A percentile compares a stretch with the other conserved stretches of the same genome.
phyloP scores from a whole-genome alignment of 2,329 filamentous ascomycete genomes.

The Monosporascus sp. region DNA sequence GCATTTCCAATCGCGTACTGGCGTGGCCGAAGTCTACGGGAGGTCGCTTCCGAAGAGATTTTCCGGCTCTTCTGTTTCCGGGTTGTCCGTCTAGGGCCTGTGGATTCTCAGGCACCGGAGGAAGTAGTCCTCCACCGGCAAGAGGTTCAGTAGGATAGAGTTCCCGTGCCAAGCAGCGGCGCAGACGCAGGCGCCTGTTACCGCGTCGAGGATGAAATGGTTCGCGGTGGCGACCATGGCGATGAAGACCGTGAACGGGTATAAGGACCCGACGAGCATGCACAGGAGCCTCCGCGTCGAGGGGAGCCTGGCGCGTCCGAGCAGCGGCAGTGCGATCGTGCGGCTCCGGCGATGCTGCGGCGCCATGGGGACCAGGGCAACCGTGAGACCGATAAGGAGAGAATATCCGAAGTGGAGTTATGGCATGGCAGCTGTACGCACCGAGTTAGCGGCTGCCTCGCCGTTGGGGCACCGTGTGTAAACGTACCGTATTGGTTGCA shows the following conservation, averaged over 20 bases:
- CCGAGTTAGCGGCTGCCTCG: background rate
- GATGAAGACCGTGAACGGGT: constrained; percentile 59
- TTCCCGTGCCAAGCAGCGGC: constrained; percentile 56
- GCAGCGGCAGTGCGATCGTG: constrained; percentile 16
- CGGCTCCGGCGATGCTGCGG: constrained; percentile 46
- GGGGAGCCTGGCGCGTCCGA: constrained; percentile 1
- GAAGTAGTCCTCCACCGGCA: constrained; percentile 64
- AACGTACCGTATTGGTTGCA: constrained; percentile 67
- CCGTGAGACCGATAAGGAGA: constrained; percentile 65
- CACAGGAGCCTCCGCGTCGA: constrained; percentile 35
- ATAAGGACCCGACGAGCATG: constrained; percentile 49
- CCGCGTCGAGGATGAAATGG: constrained; percentile 67
- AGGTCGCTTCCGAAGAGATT: too few species aligned
- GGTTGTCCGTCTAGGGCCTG: constrained; percentile 42
- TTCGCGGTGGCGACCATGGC: constrained; percentile 69
- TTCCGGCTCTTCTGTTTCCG: too few species aligned
- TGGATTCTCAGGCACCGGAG: constrained; percentile 58
- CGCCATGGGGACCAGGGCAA: constrained; percentile 59
- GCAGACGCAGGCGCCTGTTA: constrained; percentile 63
- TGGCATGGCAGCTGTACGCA: constrained; percentile 61
- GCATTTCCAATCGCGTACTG: too few species aligned
- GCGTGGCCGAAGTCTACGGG: too few species aligned
- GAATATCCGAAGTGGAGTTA: constrained; percentile 73
- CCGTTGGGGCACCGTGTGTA: background rate
- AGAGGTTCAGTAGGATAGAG: constrained; percentile 53